Evolutionary conservation across 345 rosid genomes (phyloP).

Genomic region (Syzygium aromaticum): DNA sequence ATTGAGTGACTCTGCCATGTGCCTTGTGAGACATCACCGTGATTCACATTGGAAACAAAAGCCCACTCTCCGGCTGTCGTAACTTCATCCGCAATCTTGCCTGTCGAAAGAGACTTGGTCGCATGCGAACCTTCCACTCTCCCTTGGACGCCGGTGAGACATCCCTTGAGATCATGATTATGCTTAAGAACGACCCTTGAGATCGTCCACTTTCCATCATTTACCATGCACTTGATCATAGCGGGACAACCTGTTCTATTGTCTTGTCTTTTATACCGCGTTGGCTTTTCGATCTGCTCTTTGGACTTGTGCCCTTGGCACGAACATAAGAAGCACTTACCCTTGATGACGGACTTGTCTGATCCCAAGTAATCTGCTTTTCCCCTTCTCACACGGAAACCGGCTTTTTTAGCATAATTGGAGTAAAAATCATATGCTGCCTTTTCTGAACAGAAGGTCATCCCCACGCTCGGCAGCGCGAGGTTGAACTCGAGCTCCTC

Average conservation of each 20-base stretch:
- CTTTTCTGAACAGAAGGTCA: no score
- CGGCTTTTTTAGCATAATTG: rapidly evolving
- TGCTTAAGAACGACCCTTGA: not conserved
- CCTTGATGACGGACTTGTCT: rapidly evolving
- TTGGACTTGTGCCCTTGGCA: not conserved
- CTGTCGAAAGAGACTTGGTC: not conserved
- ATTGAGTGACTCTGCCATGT: not conserved
- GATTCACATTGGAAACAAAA: not conserved
- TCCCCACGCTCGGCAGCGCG: no score
- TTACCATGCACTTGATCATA: rapidly evolving
- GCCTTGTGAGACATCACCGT: not conserved
- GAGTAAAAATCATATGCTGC: not conserved
- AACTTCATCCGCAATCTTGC: not conserved
- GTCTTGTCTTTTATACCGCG: not conserved
- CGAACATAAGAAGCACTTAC: not conserved
- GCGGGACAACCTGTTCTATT: rapidly evolving
- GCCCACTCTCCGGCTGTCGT: no score
- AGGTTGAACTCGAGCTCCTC: no score
- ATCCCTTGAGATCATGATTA: not conserved
- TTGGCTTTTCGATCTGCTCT: not conserved
- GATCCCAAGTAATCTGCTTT: not conserved
- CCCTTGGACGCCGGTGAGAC: rapidly evolving
- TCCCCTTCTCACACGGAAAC: not conserved
- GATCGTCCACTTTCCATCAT: not conserved
- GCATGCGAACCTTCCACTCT: not conserved